Evolutionary conservation across 805 yeast genomes (phyloP).

Genomic region (Hanseniaspora mollemarum): DNA sequence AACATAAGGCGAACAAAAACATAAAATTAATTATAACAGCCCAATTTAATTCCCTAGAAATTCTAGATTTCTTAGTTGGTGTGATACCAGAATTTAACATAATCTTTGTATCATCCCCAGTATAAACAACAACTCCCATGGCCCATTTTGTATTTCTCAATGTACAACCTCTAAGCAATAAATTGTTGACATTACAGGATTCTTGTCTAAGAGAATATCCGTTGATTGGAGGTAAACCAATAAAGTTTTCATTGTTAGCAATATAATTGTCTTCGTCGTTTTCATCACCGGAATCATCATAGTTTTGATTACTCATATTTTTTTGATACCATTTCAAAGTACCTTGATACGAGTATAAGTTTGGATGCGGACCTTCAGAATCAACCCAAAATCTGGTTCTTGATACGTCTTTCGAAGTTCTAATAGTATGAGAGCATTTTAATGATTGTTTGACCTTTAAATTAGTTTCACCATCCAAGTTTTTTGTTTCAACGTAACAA

Average conservation of each 20-base stretch:
- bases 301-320: slow-evolving; percentile 17
- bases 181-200: slow-evolving; percentile 56
- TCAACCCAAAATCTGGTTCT: slow-evolving; percentile 55
- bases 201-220: slow-evolving; percentile 33
- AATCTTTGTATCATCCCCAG: slow-evolving; percentile 70
- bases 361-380: slow-evolving; percentile 75
- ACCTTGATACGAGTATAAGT: slow-evolving; percentile 66
- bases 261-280: slow-evolving; percentile 6
- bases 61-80: slow-evolving; percentile 65
- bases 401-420: slow-evolving; percentile 39
- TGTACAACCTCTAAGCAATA: slow-evolving; percentile 64
- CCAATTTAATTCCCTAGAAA: slow-evolving; percentile 59
- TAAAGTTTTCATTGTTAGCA: slow-evolving; percentile 18
- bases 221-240: slow-evolving; percentile 8
- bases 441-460: slow-evolving; percentile 65
- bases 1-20: slow-evolving; percentile 53
- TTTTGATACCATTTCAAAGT: slow-evolving; percentile 45
- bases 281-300: slow-evolving; percentile 13
- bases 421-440: slow-evolving; percentile 44
- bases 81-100: slow-evolving; percentile 73
- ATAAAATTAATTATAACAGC: slow-evolving; percentile 58
- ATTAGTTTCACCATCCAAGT: slow-evolving; percentile 72
- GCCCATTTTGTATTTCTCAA: slow-evolving; percentile 76
- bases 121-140: slow-evolving; percentile 61
- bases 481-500: slow-evolving; percentile 70